Evolutionary conservation across 2,329 filamentous ascomycete species (phyloP), one percentile per base, ranked within the genome.

Genomic region (Talaromyces sp.): DNA sequence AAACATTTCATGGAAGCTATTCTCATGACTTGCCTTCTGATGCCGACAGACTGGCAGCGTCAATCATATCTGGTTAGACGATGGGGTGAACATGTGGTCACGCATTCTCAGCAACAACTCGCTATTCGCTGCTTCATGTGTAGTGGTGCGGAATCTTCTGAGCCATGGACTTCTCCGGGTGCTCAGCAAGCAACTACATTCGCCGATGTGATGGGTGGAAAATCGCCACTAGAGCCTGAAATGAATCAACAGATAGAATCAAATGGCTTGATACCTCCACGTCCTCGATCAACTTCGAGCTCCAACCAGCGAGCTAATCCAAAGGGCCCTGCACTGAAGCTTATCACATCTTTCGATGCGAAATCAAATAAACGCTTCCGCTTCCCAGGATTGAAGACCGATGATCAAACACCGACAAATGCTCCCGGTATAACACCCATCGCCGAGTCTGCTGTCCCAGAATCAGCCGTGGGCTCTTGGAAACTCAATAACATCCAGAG

Each of bases 91-190:
- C 87, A 89, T 77, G 90, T 93, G 33, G 87, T 97, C 11, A 87
- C 89, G 57, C 87, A 94, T 63, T 88, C 89, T 14, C 89, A 96
- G 65, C 89, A 94, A 60, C 90, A 96, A 64, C 79, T 99, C 41
- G 94, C 94, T 16, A 94, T 97, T 44, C 82, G 92, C 65, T 97
- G 86, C 73, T 97, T 97, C 70, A 91, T 93, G 44, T 97, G 93
- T 70, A 94, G 91, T 16, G 91, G 89, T 20, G 81, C 88, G 17
- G 91, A 97, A 68, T 88, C 90, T 0, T 86, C 88, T 0, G 91
- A 94, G 69, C 88, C 90, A 1, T 97, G 91, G 92, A 84, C 87
- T 17, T 96, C 92, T 8, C 91, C 93, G 9, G 87, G 89, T 2
- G 89, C 91, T 20, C 82, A 87, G 65, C 80, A 83, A 59, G 80